These are phyloP conservation scores for Sarcodon sp. DNA, from an alignment of 768 basidiomycete genomes.

Conservation along the genomic window DNA sequence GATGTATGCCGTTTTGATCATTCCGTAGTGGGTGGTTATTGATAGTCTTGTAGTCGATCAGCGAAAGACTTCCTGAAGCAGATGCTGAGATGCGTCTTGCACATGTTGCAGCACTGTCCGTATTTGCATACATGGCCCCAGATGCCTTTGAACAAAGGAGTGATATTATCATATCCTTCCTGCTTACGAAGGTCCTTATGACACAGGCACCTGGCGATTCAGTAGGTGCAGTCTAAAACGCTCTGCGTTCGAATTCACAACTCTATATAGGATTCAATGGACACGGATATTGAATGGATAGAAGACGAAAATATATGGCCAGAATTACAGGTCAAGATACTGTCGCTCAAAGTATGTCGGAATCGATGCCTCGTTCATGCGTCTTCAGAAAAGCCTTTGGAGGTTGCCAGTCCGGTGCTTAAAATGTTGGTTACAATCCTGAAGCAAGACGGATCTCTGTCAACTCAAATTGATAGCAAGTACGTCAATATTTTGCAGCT, in stretches of 20 bases:
- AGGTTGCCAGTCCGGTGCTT: conserved; percentile 63
- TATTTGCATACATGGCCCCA: conserved; percentile 57
- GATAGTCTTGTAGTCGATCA: conserved; percentile 35
- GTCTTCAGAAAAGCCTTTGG: conserved; percentile 38
- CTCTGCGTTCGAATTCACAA: conserved; percentile 4
- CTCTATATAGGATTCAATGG: conserved; percentile 40
- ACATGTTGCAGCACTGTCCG: conserved; percentile 57
- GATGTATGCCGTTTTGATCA: conserved; percentile 33
- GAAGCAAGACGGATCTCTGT: conserved; percentile 53
- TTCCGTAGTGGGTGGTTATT: neutral
- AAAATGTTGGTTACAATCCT: conserved; percentile 67
- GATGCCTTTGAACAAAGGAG: conserved; percentile 71
- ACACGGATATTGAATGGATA: conserved; percentile 62
- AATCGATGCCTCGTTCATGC: conserved; percentile 70
- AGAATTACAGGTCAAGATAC: conserved; percentile 54
- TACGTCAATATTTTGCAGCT: conserved; percentile 16
- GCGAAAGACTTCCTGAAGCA: conserved; percentile 32
- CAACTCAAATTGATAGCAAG: conserved; percentile 39
- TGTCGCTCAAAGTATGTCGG: conserved; percentile 69
- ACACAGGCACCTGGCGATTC: conserved; percentile 29
- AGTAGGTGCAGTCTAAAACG: conserved; percentile 19
- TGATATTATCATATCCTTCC: conserved; percentile 57
- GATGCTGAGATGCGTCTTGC: conserved; percentile 44
- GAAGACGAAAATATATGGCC: conserved; percentile 49
- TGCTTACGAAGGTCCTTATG: conserved; percentile 64